Percentiles rank a stretch among this genome's conserved stretches.
Conservation (phyloP, 1,284 basidiomycete genomes). For the Agaricales sp. region DNA sequence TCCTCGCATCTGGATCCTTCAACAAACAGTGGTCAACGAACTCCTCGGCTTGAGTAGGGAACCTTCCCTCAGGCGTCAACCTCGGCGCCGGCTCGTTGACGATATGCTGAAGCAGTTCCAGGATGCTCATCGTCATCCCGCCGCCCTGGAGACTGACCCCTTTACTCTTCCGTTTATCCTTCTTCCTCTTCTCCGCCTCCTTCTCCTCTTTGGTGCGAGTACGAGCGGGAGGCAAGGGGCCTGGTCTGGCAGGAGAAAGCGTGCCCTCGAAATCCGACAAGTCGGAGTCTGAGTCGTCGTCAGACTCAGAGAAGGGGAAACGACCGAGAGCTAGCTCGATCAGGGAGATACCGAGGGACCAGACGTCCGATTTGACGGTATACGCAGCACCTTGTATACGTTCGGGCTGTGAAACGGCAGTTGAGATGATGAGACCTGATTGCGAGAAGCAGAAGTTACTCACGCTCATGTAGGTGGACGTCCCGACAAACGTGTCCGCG, state of each 20-base stretch:
- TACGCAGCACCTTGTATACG: constrained; percentile 98
- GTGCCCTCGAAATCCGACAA: constrained; percentile 53
- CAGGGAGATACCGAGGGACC: constrained; percentile 92
- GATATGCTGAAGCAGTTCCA: constrained; percentile 95
- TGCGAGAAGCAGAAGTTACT: too few relatives aligned
- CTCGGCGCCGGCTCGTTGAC: constrained; percentile 92
- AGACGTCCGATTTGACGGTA: constrained; percentile 95
- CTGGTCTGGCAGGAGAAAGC: constrained; percentile 46
- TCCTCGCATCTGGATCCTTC: constrained; percentile 72
- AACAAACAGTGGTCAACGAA: constrained; percentile 80
- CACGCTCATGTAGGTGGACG: constrained; percentile 98
- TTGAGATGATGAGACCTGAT: neutral
- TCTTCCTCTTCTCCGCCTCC: constrained; percentile 17
- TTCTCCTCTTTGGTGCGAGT: constrained; percentile 21
- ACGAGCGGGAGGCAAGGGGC: constrained; percentile 22
- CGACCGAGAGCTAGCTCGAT: constrained; percentile 92
- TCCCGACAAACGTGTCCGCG: constrained; percentile 97
- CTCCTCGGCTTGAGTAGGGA: constrained; percentile 58
- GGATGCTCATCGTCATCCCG: constrained; percentile 92
- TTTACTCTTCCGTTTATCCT: constrained; percentile 53
- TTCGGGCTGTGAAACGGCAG: constrained; percentile 63
- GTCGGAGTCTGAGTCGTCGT: constrained; percentile 56
- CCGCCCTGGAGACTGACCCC: constrained; percentile 86
- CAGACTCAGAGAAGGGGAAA: constrained; percentile 79
- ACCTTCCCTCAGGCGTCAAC: constrained; percentile 52